These are phyloP conservation scores for Chrysochromulina tobinii DNA, from an alignment of 78 protist genomes.

Conservation along the genomic window DNA sequence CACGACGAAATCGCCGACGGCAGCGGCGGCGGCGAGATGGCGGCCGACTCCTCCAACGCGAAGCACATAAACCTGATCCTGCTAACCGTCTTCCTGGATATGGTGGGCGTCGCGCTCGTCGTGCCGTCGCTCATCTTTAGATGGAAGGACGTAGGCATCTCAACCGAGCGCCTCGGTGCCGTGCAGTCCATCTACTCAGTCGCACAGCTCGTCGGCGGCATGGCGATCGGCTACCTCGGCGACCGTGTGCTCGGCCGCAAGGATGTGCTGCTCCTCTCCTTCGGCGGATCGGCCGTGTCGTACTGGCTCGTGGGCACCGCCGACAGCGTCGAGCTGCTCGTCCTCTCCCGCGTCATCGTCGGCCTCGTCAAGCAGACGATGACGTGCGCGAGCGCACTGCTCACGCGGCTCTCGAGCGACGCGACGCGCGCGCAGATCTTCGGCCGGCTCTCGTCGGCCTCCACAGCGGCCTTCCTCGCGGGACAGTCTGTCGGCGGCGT, in stretches of 20 bases:
- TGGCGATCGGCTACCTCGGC: not conserved
- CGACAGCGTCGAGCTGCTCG: not conserved
- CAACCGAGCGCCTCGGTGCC: not conserved
- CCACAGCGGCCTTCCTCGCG: not conserved
- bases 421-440: not conserved
- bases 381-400: constrained; percentile 16
- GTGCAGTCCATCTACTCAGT: not conserved
- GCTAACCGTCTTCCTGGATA: constrained; percentile 12
- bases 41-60: no score
- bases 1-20: no score
- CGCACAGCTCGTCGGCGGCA: constrained; percentile 28
- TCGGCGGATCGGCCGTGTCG: constrained; percentile 1
- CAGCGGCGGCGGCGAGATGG: no score
- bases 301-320: not conserved
- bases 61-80: not conserved
- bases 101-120: constrained; percentile 24
- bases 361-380: constrained; percentile 41
- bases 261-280: not conserved
- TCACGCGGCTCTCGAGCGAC: not conserved
- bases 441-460: not conserved
- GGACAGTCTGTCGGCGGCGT: constrained; percentile 18
- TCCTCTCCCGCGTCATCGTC: constrained; percentile 25
- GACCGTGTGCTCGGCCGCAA: not conserved
- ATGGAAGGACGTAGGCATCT: not conserved
- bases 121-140: not conserved